Conservation (phyloP, 2,329 filamentous ascomycete genomes). For the Scorias spongiosa region DNA sequence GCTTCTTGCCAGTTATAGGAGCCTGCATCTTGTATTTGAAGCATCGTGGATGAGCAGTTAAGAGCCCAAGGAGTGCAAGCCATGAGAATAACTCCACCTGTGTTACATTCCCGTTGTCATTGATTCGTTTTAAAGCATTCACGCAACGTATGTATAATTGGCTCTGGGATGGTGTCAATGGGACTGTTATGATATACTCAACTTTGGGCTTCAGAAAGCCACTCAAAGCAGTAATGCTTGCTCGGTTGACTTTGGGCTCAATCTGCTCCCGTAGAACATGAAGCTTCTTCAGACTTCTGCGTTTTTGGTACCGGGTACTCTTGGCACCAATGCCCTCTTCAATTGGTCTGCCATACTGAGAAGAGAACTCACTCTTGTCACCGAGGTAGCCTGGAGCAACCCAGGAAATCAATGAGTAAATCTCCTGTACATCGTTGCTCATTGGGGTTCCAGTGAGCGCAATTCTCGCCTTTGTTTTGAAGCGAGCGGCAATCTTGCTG, state of each 20-base stretch:
- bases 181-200: constrained; percentile 67
- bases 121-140: constrained; percentile 18
- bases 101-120: constrained; percentile 16
- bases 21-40: constrained; percentile 36
- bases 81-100: constrained; percentile 38
- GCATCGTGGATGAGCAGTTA: constrained; percentile 44
- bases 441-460: constrained; percentile 78
- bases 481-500: constrained; percentile 38
- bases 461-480: constrained; percentile 57
- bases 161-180: constrained; percentile 50
- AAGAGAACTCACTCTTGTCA: constrained; percentile 48
- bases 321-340: constrained; percentile 53
- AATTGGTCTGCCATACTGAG: constrained; percentile 60
- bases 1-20: constrained; percentile 13
- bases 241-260: constrained; percentile 62
- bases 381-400: constrained; percentile 68
- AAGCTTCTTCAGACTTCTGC: constrained; percentile 49
- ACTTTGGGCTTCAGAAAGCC: constrained; percentile 57
- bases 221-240: constrained; percentile 52
- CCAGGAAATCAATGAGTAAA: constrained; percentile 80
- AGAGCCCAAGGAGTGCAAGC: constrained; percentile 36
- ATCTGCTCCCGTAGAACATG: constrained; percentile 57
- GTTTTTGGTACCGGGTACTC: constrained; percentile 40
- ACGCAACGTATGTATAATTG: constrained; percentile 45
- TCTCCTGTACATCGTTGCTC: constrained; percentile 70